Base-by-base conservation (phyloP, 768 basidiomycete species). In the Chlorophyllum brunneum region DNA sequence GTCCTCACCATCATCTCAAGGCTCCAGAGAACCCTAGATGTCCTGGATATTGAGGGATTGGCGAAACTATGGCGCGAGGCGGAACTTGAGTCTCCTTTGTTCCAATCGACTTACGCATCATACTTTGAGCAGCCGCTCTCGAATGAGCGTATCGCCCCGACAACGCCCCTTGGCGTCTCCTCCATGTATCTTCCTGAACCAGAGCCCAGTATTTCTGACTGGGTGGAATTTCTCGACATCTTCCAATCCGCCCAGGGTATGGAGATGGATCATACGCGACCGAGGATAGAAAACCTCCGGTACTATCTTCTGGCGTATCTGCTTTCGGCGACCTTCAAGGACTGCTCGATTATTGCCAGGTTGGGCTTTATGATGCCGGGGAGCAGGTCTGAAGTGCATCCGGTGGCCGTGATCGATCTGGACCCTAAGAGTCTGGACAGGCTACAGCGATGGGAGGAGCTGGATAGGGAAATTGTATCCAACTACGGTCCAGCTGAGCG, bases 301-400 rank as follows among this genome's bases (percentile, higher is more conserved):
- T 79, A 87, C 58, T 80, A 86, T 57, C 63, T 84, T 36, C 69
- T 89, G 41, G 85, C 89, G 6, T 91, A 91, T 65, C 71, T 93
- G 18, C 83, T 98, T 46, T 92, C 92, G 4, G 92, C 92, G 22
- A 89, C 90, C 5, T 93, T 99, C 78, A 99, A 99, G 66, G 95
- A 99, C 66, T 99, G 95, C 69, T 97, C 95, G 20, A 61, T 72
- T 41, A 66, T 78, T 54, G 54, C 70, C 48, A 67, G 69, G 54
- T 59, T 74, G 20, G 64, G 69, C 54, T 63, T 64, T 54, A 51
- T 72, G 38, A 59, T 56, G 44, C 54, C 60, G 16, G 60, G 54
- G n/a, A 44, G 50, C 27, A 29, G 57, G 31, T 22, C 54, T 4
- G 29, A 48, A 11, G 43, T 53, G 7, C 54, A 56, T 31, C 60